A percentile compares a stretch with the other conserved stretches of the same genome.
Conservation (phyloP, 306 rosid genomes). For the Casuarina glauca region DNA sequence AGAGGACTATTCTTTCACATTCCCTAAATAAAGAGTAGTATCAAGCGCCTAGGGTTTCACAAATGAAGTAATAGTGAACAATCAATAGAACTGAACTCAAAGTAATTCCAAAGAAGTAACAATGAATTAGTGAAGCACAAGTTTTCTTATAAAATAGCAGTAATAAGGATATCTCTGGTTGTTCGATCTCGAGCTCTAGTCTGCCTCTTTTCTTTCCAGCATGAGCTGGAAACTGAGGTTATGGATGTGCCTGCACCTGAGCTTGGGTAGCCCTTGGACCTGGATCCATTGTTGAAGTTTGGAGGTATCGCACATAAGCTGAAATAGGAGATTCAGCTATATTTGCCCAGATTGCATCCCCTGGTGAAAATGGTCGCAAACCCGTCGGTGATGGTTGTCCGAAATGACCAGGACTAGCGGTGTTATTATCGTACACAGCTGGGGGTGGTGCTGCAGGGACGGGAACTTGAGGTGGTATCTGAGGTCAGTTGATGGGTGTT, state of each 20-base stretch:
- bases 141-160: no score
- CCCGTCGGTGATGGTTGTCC: slow-evolving; percentile 58
- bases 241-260: slow-evolving; percentile 38
- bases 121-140: no score
- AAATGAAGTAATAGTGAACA: no score
- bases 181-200: no score
- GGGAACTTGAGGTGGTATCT: slow-evolving; percentile 47
- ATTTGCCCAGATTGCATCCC: slow-evolving; percentile 56
- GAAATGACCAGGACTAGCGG: slow-evolving; percentile 57
- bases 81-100: no score
- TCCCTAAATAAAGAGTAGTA: no score
- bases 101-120: no score
- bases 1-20: no score
- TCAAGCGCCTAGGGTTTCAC: no score
- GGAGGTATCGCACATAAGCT: slow-evolving; percentile 92
- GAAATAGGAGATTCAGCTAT: slow-evolving; percentile 86
- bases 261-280: slow-evolving; percentile 50
- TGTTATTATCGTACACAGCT: slow-evolving; percentile 49
- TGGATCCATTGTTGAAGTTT: slow-evolving; percentile 66
- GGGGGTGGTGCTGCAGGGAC: slow-evolving; percentile 52
- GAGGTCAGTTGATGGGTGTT: slow-evolving; percentile 66
- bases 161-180: no score
- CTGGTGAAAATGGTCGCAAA: slow-evolving; percentile 44
- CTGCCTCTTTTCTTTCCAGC: neutral
- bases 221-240: slow-evolving; percentile 39